Evolutionary conservation across 176 grass and related monocot species (phyloP), one percentile per base, ranked within the genome.

Genomic region (Carex parvula): DNA sequence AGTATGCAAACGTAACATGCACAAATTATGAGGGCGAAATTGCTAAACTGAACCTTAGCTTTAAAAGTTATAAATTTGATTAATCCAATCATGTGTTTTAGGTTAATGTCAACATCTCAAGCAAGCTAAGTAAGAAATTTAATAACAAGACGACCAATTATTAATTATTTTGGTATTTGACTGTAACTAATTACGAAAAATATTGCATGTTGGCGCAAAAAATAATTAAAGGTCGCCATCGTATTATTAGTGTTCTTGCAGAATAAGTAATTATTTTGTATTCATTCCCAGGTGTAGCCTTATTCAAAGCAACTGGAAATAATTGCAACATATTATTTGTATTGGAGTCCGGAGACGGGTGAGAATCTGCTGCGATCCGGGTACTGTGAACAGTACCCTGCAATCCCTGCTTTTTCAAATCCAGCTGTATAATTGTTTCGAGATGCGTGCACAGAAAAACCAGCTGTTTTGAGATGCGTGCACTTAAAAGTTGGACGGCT

Each of bases 71-170:
- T 3, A 69, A 69, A 22, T 53, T 26, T 74, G 4, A 26, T 22
- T 54, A 74, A 54, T 30, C 44, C 46, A 74, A 50, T 74, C n/a
- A 74, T 53, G 44, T 74, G 44, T 11, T 26, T 50, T 8, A 13
- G 44, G 12, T 53, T 48, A 75, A 73, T 54, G 71, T 53, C 46
- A 53, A 29, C 71, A 26, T 52, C 22, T 75, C 71, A 75, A 30
- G 46, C 21, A 75, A 74, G 70, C 42, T 52, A 74, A 24, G 44
- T 41, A 15, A 52, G 52, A 13, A 73, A 74, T 74, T 74, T 74
- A 29, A 20, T 29, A 29, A 11, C 12, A 75, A 13, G 12, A 30
- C 46, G 54, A 75, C 46, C 71, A 21, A 72, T n/a, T 4, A 53
- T 30, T 30, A 52, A 75, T 16, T 20, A 26, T 53, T 69, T 30